A percentile compares a stretch with the other conserved stretches of the same genome.
Evolutionary conservation across 1,284 basidiomycete species (phyloP).

Genomic region (Crucibulum cyathiforme): DNA sequence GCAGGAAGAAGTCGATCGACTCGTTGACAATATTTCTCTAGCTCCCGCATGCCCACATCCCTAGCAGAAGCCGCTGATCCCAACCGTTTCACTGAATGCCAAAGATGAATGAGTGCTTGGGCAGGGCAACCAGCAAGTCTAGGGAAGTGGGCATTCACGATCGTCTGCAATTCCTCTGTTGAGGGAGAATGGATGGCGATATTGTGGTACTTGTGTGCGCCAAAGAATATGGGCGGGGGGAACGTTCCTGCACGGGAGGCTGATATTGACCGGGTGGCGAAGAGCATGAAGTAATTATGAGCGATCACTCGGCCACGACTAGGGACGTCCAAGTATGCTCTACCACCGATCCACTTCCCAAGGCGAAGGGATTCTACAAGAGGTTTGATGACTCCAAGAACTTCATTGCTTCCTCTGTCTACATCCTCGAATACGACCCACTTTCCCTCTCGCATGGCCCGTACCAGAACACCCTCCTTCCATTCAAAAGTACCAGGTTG

Average conservation of each 20-base stretch:
- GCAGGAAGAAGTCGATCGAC: conserved; percentile 68
- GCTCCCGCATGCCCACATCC: conserved; percentile 80
- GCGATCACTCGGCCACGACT: conserved; percentile 75
- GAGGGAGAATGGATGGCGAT: conserved; percentile 69
- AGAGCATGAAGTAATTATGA: conserved; percentile 77
- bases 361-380: conserved; percentile 81
- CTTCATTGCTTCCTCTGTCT: conserved; percentile 87
- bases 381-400: conserved; percentile 84
- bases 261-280: conserved; percentile 76
- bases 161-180: conserved; percentile 69
- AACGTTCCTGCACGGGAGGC: conserved; percentile 52
- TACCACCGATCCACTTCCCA: conserved; percentile 79
- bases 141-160: conserved; percentile 73
- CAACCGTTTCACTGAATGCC: conserved; percentile 60
- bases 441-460: conserved; percentile 88
- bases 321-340: conserved; percentile 74
- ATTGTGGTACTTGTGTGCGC: conserved; percentile 82
- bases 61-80: conserved; percentile 59
- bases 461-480: conserved; percentile 93
- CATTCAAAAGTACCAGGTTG: conserved; percentile 94
- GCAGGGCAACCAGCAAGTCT: conserved; percentile 57
- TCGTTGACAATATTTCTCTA: conserved; percentile 88
- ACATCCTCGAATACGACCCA: conserved; percentile 97
- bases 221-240: conserved; percentile 73
- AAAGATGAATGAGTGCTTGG: conserved; percentile 63